These are phyloP conservation scores for Scheffersomyces illinoinensis DNA, from an alignment of 1,139 yeast species.

Conservation along the genomic window DNA sequence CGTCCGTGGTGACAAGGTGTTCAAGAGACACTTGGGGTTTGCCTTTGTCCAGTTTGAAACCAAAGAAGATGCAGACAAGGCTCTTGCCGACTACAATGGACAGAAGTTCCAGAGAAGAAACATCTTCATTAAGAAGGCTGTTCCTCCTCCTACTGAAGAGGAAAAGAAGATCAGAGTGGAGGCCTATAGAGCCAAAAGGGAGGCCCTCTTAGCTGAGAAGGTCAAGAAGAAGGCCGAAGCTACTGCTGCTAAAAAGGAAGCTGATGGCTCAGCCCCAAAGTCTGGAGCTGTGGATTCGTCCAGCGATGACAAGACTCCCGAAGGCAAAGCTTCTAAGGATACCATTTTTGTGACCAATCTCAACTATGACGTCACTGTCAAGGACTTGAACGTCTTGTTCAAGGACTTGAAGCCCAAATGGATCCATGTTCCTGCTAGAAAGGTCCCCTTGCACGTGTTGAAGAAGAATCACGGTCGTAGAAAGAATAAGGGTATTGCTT, in stretches of 20 bases:
- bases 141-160: conserved; percentile 53
- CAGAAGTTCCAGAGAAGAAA: conserved; percentile 48
- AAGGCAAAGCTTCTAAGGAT: conserved; percentile 51
- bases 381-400: conserved; percentile 46
- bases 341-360: conserved; percentile 62
- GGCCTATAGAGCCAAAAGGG: conserved; percentile 36
- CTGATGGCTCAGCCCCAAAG: conserved; percentile 16
- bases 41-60: conserved; percentile 54
- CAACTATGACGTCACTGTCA: conserved; percentile 48
- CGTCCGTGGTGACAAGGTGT: conserved; percentile 31
- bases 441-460: conserved; percentile 40
- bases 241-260: conserved; percentile 14
- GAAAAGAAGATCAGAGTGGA: conserved; percentile 42
- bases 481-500: conserved; percentile 62
- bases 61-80: conserved; percentile 47
- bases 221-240: conserved; percentile 24
- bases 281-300: conserved; percentile 8
- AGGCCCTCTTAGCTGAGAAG: conserved; percentile 21
- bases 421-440: conserved; percentile 58
- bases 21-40: conserved; percentile 49
- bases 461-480: conserved; percentile 39
- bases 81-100: conserved; percentile 46
- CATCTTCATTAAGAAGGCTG: conserved; percentile 51
- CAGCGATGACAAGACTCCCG: conserved; percentile 33
- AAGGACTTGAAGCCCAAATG: conserved; percentile 50